phyloP scores from a whole-genome alignment of 1,284 basidiomycete species.

The Ganoderma meredithae region DNA sequence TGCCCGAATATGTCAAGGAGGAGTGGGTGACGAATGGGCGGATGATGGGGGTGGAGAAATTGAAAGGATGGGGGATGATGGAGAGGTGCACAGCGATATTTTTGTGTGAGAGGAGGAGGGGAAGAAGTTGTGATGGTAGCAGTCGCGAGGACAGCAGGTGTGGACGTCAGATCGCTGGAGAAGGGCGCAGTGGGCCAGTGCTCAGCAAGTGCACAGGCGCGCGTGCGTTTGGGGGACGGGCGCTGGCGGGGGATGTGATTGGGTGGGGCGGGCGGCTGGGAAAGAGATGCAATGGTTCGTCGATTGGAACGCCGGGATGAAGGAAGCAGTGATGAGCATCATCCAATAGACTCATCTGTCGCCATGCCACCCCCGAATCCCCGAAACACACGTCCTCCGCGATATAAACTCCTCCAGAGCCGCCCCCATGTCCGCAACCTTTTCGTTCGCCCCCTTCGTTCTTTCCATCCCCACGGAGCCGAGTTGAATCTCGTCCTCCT shows the following conservation, averaged over 20 bases:
- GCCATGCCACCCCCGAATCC: slow-evolving; percentile 38
- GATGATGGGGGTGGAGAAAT: slow-evolving; percentile 28
- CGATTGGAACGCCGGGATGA: slow-evolving; percentile 18
- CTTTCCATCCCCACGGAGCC: slow-evolving; percentile 55
- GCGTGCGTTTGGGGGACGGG: not conserved
- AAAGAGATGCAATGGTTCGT: not conserved
- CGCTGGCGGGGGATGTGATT: slow-evolving; percentile 17
- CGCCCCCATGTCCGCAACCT: slow-evolving; percentile 38
- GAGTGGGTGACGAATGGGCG: slow-evolving; percentile 3
- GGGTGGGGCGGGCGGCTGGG: slow-evolving; percentile 18
- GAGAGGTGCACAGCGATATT: slow-evolving; percentile 13
- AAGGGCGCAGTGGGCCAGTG: slow-evolving; percentile 13
- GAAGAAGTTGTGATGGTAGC: slow-evolving; percentile 37
- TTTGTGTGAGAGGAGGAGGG: slow-evolving; percentile 16
- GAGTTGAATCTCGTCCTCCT: slow-evolving; percentile 67
- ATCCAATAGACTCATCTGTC: slow-evolving; percentile 41
- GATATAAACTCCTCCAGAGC: slow-evolving; percentile 29
- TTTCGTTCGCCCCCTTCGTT: slow-evolving; percentile 47
- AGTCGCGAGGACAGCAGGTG: slow-evolving; percentile 33
- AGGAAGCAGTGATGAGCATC: slow-evolving; percentile 26
- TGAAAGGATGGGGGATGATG: slow-evolving; percentile 25
- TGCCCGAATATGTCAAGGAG: slow-evolving; percentile 11
- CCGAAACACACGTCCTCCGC: slow-evolving; percentile 22
- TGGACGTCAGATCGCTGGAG: slow-evolving; percentile 20
- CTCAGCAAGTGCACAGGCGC: not conserved